Evolutionary conservation across 2,329 filamentous ascomycete species (phyloP), one percentile per base, ranked within the genome.

Genomic region (Xylariomycetidae sp.): DNA sequence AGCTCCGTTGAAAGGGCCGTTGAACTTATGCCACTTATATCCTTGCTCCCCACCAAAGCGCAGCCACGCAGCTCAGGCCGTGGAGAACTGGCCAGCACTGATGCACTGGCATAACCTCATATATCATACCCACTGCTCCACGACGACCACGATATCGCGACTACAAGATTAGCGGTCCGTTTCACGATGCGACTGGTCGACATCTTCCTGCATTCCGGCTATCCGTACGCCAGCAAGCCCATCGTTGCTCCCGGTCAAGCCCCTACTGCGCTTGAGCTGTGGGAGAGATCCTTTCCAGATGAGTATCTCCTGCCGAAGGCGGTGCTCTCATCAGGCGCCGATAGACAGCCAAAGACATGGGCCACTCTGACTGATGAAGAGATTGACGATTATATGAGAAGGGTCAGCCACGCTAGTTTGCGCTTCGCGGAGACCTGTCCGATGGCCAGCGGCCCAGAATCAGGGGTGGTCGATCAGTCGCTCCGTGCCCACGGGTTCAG

Each of bases 181-280:
- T 34, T 42, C 20, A 33, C 31, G 8, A 41, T 40, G 38, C 20
- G 25, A 11, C 19, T 41, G 5, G 38, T 32, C 12, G 31, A 38
- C 6, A 25, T 38, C n/a, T 27, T 38, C 8, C 25, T 30, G n/a
- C 13, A 36, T 11, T 41, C 39, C 7, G 37, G 30, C 11, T 40
- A 40, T 29, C 32, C 32, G 11, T 35, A 32, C 28, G 30, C 31
- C 10, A 26, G 28, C 10, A 31, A 29, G 17, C 16, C 39, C 23
- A 33, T 15, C 13, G 39, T 42, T 22, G 36, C 33, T 16, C 36
- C 33, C 6, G 40, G 40, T 2, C 16, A 27, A 16, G 25, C 37
- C 31, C 27, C 23, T 6, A 28, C 6, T 6, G 23, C 29, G 19
- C 31, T 40, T 14, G 30, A 40, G 14, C 30, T 37, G 16, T 40